Base-by-base conservation (phyloP, 768 basidiomycete species). In the Pulveroboletus sp. region DNA sequence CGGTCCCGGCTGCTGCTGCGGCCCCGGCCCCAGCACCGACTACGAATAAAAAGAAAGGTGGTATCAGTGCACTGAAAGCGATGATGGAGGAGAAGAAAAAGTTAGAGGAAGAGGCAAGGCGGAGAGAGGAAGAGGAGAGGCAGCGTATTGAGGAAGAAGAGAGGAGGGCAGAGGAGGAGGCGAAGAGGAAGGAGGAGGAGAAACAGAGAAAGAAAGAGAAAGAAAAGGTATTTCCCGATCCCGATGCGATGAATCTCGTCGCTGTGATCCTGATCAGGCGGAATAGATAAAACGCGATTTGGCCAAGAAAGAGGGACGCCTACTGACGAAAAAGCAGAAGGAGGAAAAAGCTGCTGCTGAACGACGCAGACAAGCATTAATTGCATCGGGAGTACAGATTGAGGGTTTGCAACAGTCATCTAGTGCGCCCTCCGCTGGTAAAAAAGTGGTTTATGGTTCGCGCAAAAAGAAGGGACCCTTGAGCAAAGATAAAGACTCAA, bases 321-420 rank as follows among this genome's bases (percentile, higher is more conserved):
- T 95, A 22, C 77, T 98, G 43, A 98, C 95, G n/a, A 93, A 95
- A 69, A 96, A 94, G 70, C 94, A 98, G 68, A 95, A 93, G 69
- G 88, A 91, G 62, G 94, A 97, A 66, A 85, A 79, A 58, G 89
- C 88, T 19, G 87, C 84, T 56, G 93, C 92, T 3, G 94, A 97
- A 67, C 81, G 91, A 26, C 85, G 93, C 48, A 89, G 84, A 64
- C 82, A 95, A 64, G 94, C 95, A 2, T 79, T 98, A 45, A 76
- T 98, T 43, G 86, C 89, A 17, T 87, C 89, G 30, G 93, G 93
- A 43, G 87, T 88, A 41, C 84, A 85, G 58, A 87, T 99, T 51
- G 93, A 94, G 60, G 96, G 91, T 52, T 73, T 98, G 17, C 86
- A 91, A 47, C 80, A 86, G 55, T 54, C 71, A 26, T 63, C 77